A percentile compares a stretch with the other conserved stretches of the same genome.
Evolutionary conservation across 257 asterid genomes (phyloP).

Genomic region (Solanum neorickii): DNA sequence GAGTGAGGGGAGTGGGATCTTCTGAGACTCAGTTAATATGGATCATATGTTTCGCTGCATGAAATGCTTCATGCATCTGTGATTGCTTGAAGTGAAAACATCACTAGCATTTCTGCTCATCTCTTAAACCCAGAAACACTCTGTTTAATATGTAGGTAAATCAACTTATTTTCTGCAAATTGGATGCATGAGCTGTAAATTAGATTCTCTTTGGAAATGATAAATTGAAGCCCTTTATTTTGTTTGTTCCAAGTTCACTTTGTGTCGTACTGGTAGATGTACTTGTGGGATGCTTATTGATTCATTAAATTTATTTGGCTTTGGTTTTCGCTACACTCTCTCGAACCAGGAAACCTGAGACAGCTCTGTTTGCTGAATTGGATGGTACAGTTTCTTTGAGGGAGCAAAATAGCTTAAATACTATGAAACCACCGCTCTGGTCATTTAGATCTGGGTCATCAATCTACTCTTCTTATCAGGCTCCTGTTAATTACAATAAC

Average conservation of each 20-base stretch:
- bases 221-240: background rate
- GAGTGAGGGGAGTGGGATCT: background rate
- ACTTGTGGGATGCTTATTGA: background rate
- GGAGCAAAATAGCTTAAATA: conserved; percentile 35
- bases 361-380: conserved; percentile 73
- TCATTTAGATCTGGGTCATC: conserved; percentile 70
- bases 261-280: background rate
- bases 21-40: background rate
- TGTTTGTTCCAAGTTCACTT: background rate
- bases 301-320: background rate
- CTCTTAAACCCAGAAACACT: background rate
- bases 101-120: background rate
- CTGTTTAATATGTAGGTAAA: background rate
- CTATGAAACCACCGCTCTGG: conserved; percentile 72
- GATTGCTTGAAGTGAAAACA: background rate
- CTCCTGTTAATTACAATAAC: conserved; percentile 21
- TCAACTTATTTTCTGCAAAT: background rate
- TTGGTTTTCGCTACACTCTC: background rate
- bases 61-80: background rate
- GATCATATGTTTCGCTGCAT: background rate
- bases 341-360: conserved; percentile 44
- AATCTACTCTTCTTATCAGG: conserved; percentile 87
- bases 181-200: background rate
- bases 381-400: conserved; percentile 69
- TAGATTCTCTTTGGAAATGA: background rate